phyloP scores from a whole-genome alignment of 257 asterid species.

The Salvia splendens region DNA sequence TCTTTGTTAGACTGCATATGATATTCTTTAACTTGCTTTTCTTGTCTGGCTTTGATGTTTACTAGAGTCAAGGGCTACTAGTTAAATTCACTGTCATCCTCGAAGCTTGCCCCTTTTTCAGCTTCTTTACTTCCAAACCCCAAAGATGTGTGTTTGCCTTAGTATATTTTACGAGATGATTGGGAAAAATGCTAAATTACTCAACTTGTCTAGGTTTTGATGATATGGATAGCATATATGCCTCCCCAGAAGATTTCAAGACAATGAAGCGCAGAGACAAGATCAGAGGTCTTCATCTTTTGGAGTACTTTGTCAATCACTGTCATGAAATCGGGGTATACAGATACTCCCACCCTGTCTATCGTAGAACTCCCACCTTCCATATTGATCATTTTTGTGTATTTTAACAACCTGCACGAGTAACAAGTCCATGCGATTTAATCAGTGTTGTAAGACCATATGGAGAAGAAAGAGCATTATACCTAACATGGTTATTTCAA shows the following conservation, averaged over 20 bases:
- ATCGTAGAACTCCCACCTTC: background rate
- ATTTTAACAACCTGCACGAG: conserved; percentile 6
- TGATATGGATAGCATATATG: conserved; percentile 73
- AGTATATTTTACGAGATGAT: background rate
- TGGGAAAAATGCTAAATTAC: conserved; percentile 19
- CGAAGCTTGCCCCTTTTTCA: background rate
- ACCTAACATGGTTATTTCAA: background rate
- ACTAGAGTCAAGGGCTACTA: background rate
- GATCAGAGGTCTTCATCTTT: conserved; percentile 66
- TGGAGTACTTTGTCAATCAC: conserved; percentile 80
- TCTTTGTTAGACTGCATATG: background rate
- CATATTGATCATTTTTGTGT: conserved; percentile 4
- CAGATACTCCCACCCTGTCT: background rate
- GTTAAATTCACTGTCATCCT: background rate
- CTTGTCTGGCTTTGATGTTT: conserved; percentile 16
- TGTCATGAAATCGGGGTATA: conserved; percentile 86
- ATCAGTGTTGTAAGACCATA: background rate
- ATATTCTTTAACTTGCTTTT: background rate
- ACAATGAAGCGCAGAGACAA: conserved; percentile 54
- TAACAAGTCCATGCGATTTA: conserved; percentile 2
- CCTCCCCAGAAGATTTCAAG: conserved; percentile 75
- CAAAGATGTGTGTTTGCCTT: conserved; percentile 10
- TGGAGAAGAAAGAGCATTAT: background rate
- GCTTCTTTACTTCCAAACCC: background rate
- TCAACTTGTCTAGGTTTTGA: conserved; percentile 58